Base-by-base conservation (phyloP, 768 basidiomycete species). In the Psilocybe azurescens region DNA sequence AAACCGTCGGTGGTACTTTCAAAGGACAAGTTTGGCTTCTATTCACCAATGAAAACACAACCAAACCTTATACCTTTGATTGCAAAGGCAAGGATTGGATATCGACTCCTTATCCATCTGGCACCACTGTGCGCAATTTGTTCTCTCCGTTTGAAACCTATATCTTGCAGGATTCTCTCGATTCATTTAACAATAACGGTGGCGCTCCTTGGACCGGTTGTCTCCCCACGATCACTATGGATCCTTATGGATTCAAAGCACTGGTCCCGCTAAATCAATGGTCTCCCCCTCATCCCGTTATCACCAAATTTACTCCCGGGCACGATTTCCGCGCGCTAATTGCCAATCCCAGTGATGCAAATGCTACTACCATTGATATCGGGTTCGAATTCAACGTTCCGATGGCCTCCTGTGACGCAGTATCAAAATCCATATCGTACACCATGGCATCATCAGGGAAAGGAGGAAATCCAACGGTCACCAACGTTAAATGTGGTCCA, bases 101-200 rank as follows among this genome's bases (percentile, higher is more conserved):
- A 58, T 89, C 90, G 0, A 84, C 94, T 0, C 95, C 95, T 0
- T 96, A 82, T 74, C 65, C 73, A 49, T 83, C 85, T 5, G 85
- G 85, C n/a, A 82, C 77, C 8, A 71, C 67, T 2, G 85, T 97
- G 16, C 82, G 78, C 62, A 97, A 97, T 72, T 75, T 97, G 32
- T 82, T 97, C 60, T 83, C 87, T 39, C 95, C 95, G 6, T 97
- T 88, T 74, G 95, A 97, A 69, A 81, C 71, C n/a, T 88, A 93
- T 71, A 82, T 78, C 0, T 86, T 97, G 41, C 69, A 82, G 55
- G 81, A 87, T 52, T 95, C 95, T 1, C 74, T 79, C 5, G 82
- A 84, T 13, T 82, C 90, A 1, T 93, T 84, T 75, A 82, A 82
- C 71, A 79, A 80, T 59, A 80, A 92, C 67, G 76, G 80, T 28